phyloP scores from a whole-genome alignment of 1,139 yeast species.

The Scheffersomyces segobiensis region DNA sequence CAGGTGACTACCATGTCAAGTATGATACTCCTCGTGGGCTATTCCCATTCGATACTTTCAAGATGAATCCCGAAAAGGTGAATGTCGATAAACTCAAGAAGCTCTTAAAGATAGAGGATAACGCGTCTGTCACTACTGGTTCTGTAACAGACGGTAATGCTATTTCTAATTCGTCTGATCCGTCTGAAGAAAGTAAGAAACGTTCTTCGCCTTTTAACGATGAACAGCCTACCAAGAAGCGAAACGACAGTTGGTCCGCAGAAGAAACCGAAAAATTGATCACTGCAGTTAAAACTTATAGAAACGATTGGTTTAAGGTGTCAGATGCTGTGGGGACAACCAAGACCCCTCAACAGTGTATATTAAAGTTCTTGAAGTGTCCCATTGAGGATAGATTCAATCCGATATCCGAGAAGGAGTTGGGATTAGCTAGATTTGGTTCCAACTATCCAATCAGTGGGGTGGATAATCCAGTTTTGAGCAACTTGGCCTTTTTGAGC shows the following conservation, averaged over 20 bases:
- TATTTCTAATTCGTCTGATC: background rate
- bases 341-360: slow-evolving; percentile 79
- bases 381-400: slow-evolving; percentile 78
- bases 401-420: slow-evolving; percentile 9
- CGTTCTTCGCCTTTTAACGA: slow-evolving; percentile 7
- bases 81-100: slow-evolving; percentile 59
- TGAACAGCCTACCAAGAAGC: slow-evolving; percentile 31
- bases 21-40: slow-evolving; percentile 93
- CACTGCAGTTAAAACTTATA: slow-evolving; percentile 59
- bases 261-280: slow-evolving; percentile 60
- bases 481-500: slow-evolving; percentile 84
- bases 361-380: slow-evolving; percentile 72
- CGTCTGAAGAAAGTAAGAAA: slow-evolving; percentile 5
- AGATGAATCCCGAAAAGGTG: slow-evolving; percentile 53
- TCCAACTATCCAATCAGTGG: slow-evolving; percentile 82
- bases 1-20: slow-evolving; percentile 67
- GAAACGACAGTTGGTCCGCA: slow-evolving; percentile 63
- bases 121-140: slow-evolving; percentile 3
- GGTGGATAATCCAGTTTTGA: slow-evolving; percentile 88
- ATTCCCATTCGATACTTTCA: slow-evolving; percentile 86
- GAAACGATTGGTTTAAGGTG: slow-evolving; percentile 75
- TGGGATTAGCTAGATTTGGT: slow-evolving; percentile 71
- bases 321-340: slow-evolving; percentile 61
- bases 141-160: slow-evolving; percentile 1
- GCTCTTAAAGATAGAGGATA: slow-evolving; percentile 30